Evolutionary conservation across 73 alveolate genomes (phyloP), one percentile per base, ranked within the genome.

Genomic region (Paramecium bursaria): DNA sequence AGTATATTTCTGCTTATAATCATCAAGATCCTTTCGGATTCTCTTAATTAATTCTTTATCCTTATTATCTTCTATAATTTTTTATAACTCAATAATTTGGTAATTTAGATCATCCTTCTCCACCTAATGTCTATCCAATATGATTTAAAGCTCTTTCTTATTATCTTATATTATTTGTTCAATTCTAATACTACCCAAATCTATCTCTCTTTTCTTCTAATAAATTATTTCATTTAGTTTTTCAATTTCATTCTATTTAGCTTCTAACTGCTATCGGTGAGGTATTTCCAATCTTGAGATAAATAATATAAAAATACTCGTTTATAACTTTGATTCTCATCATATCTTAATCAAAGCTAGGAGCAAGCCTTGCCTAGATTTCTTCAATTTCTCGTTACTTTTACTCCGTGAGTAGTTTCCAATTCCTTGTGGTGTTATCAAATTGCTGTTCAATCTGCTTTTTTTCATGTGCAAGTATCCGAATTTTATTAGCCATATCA

Each of bases 331-430:
- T 77, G 7, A 77, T 77, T 77, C 88, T 77, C 57, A 77, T 29
- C 88, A 77, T 77, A 39, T 77, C 88, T 33, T 77, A 53, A 51
- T 77, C 88, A 53, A 77, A 77, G 4, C 80, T 46, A 19, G 88
- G 88, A 15, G 46, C 53, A 7, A 77, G 42, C 47, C 46, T 77
- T 3, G 76, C 67, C 49, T 77, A 77, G 26, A 77, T 67, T 10
- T 77, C 88, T 35, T 77, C 88, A 1, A 77, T 52, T 77, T 77
- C 88, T 53, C 88, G 27, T 77, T 77, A 25, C 25, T 77, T 77
- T 9, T 52, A 30, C 23, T 77, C 88, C 15, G 53, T 77, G 14
- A 67, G 57, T 9, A 77, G 23, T 35, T 77, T 77, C 80, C 74
- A 35, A 52, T 77, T 77, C 42, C 67, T 77, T 1, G 52, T 77